These are phyloP conservation scores for Podospora anserina DNA, from an alignment of 495 filamentous ascomycete genomes.

Conservation along the genomic window DNA sequence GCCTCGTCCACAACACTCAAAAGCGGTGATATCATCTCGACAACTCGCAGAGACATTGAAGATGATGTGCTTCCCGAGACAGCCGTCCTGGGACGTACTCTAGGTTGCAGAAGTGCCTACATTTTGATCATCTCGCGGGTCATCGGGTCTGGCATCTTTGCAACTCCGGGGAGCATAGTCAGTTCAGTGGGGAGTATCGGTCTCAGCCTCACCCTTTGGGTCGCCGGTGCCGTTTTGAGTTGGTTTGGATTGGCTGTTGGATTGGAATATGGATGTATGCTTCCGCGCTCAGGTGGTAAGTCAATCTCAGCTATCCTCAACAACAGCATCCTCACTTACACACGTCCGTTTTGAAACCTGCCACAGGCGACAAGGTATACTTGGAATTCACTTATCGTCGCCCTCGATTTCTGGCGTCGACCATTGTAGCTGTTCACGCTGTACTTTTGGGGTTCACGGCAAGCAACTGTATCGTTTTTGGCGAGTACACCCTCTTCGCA, in stretches of 20 bases:
- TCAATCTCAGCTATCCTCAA: not conserved
- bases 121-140: constrained; percentile 74
- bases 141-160: constrained; percentile 74
- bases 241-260: constrained; percentile 58
- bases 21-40: not conserved
- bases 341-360: not conserved
- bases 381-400: constrained; percentile 70
- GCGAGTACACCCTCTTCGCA: constrained; percentile 64
- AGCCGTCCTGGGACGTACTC: constrained; percentile 58
- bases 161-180: constrained; percentile 67
- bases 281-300: constrained; percentile 65
- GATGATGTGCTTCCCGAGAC: constrained; percentile 62
- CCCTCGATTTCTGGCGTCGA: constrained; percentile 67
- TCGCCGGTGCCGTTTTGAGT: constrained; percentile 58
- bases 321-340: not conserved
- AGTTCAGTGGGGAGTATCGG: constrained; percentile 66
- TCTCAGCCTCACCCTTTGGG: constrained; percentile 61
- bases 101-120: constrained; percentile 66
- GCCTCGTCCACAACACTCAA: not conserved
- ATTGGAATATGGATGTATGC: constrained; percentile 70
- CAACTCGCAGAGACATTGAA: constrained; percentile 38
- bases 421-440: constrained; percentile 62
- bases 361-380: constrained; percentile 59
- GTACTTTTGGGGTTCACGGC: constrained; percentile 68
- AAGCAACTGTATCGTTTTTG: constrained; percentile 69